Conservation (phyloP, 176 grass and related monocot species). For the Paspalum notatum region DNA sequence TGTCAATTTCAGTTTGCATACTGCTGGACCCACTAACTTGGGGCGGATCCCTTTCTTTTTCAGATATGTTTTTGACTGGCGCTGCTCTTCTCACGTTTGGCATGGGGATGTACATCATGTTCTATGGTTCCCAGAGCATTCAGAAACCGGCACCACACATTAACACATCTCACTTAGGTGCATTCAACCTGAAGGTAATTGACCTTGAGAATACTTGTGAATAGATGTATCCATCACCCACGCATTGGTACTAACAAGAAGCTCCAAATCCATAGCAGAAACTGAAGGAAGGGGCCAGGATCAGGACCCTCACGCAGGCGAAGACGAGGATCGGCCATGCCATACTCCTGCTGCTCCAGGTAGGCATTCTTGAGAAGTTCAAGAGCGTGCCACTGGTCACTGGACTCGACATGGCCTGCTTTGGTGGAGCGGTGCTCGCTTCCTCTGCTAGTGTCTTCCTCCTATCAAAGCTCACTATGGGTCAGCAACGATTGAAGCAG, state of each 20-base stretch:
- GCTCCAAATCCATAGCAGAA: slow-evolving; percentile 50
- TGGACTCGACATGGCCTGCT: slow-evolving; percentile 75
- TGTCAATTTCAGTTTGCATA: not conserved
- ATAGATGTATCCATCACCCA: not conserved
- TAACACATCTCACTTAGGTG: slow-evolving; percentile 45
- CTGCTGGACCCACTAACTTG: not conserved
- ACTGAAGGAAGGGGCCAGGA: slow-evolving; percentile 63
- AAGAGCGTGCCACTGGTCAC: slow-evolving; percentile 66
- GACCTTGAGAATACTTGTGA: not conserved
- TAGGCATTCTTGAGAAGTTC: slow-evolving; percentile 76
- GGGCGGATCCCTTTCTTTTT: not conserved
- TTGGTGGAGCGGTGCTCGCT: slow-evolving; percentile 65
- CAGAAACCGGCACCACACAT: slow-evolving; percentile 39
- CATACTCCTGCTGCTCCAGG: slow-evolving; percentile 74
- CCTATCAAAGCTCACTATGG: slow-evolving; percentile 54
- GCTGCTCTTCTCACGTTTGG: slow-evolving; percentile 85
- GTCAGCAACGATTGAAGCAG: not conserved
- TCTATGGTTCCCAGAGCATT: slow-evolving; percentile 45
- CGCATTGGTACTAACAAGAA: slow-evolving; percentile 1
- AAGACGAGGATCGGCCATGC: slow-evolving; percentile 87
- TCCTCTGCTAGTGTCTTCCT: slow-evolving; percentile 82
- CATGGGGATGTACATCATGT: slow-evolving; percentile 77
- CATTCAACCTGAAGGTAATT: slow-evolving; percentile 62
- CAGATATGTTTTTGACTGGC: slow-evolving; percentile 93
- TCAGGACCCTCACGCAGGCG: slow-evolving; percentile 55